Conservation (phyloP, 495 filamentous ascomycete species). For the Penicillium steckii region DNA sequence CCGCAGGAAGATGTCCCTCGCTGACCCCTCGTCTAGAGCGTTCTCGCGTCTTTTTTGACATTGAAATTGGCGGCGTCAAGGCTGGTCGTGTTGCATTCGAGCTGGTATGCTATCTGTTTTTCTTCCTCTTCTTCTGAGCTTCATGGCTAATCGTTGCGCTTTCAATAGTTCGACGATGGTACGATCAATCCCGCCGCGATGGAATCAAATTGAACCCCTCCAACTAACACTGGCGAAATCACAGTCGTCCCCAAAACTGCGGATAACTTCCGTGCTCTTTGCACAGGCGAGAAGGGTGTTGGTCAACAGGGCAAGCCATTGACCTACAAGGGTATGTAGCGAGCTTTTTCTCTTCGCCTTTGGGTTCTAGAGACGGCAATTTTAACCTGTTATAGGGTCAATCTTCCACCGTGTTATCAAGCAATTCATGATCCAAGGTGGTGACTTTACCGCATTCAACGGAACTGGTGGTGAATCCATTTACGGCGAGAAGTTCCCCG, state of each 20-base stretch:
- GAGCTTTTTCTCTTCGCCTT: neutral
- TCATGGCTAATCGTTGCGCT: conserved; percentile 21
- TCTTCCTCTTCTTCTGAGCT: conserved; percentile 6
- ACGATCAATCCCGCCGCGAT: conserved; percentile 18
- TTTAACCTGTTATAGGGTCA: conserved; percentile 50
- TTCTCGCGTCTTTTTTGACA: conserved; percentile 84
- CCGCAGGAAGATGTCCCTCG: conserved; percentile 12
- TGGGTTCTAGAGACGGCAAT: too few relatives aligned
- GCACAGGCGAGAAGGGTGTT: conserved; percentile 88
- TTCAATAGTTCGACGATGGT: conserved; percentile 70
- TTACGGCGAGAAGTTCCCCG: conserved; percentile 96
- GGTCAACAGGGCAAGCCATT: conserved; percentile 84
- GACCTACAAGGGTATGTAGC: conserved; percentile 55
- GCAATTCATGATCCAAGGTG: conserved; percentile 98
- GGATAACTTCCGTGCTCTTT: conserved; percentile 93
- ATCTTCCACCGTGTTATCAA: conserved; percentile 98
- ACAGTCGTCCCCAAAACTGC: conserved; percentile 85
- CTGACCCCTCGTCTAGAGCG: conserved; percentile 44
- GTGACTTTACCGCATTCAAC: conserved; percentile 95
- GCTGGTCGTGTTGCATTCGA: conserved; percentile 78
- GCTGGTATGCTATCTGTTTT: conserved; percentile 53
- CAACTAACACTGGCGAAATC: conserved; percentile 17
- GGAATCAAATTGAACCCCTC: neutral
- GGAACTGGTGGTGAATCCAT: conserved; percentile 97
- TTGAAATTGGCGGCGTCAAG: conserved; percentile 69